Evolutionary conservation across 106 monocot species (phyloP).

Genomic region (Agapanthus africanus): DNA sequence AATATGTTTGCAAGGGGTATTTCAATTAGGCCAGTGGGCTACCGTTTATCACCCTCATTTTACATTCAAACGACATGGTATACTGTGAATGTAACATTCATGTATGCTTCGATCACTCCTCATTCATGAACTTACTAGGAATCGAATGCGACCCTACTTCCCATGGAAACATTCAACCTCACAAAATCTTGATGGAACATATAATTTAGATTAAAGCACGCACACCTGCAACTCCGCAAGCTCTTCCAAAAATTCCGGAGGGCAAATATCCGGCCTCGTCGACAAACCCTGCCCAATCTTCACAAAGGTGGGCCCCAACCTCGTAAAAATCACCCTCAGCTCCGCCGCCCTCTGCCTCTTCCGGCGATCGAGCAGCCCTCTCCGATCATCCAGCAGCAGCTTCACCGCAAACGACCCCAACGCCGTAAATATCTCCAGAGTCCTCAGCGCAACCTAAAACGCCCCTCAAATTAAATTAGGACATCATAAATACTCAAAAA

Average conservation of each 20-base stretch:
- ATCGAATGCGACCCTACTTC: too few species aligned
- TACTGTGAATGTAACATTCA: background rate
- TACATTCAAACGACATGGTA: too few species aligned
- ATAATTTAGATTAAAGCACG: too few species aligned
- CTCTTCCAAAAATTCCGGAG: slow-evolving; percentile 92
- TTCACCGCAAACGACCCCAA: slow-evolving; percentile 60
- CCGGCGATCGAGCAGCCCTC: slow-evolving; percentile 37
- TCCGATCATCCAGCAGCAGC: slow-evolving; percentile 52
- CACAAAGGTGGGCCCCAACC: slow-evolving; percentile 88
- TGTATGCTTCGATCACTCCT: too few species aligned
- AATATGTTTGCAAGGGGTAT: too few species aligned
- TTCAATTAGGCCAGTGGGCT: too few species aligned
- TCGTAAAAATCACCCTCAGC: slow-evolving; percentile 53
- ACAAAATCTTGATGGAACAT: too few species aligned
- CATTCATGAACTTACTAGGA: too few species aligned
- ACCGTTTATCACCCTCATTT: too few species aligned
- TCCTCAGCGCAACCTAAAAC: slow-evolving; percentile 49
- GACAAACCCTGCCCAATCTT: slow-evolving; percentile 97
- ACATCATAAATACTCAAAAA: background rate
- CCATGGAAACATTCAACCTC: too few species aligned
- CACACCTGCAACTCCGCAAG: slow-evolving; percentile 79
- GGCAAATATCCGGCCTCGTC: slow-evolving; percentile 93
- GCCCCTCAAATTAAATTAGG: background rate
- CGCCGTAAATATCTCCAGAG: slow-evolving; percentile 54
- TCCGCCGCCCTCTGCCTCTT: slow-evolving; percentile 62